Evolutionary conservation across 2,329 filamentous ascomycete species (phyloP).

Genomic region (Chalaropsis ovoidea): DNA sequence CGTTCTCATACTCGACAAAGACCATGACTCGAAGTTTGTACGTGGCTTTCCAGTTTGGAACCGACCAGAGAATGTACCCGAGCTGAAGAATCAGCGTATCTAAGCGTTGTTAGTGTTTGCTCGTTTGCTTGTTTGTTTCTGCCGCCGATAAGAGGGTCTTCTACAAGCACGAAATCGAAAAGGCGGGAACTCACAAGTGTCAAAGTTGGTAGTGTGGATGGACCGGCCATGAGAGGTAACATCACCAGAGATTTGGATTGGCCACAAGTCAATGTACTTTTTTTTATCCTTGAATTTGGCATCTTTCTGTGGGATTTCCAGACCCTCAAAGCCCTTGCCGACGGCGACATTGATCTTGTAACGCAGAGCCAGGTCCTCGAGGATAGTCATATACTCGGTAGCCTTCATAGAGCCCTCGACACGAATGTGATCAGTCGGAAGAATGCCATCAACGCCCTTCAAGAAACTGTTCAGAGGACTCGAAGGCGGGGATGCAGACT

Average conservation of each 20-base stretch:
- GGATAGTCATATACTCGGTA: conserved; percentile 66
- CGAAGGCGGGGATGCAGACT: background rate
- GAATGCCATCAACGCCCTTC: conserved; percentile 45
- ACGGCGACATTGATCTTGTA: conserved; percentile 77
- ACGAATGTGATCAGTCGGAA: conserved; percentile 61
- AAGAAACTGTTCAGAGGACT: conserved; percentile 46
- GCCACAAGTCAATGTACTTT: conserved; percentile 80
- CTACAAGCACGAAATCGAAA: background rate
- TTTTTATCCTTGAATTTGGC: conserved; percentile 49
- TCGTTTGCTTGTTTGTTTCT: background rate
- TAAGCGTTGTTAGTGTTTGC: conserved; percentile 29
- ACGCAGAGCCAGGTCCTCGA: conserved; percentile 69
- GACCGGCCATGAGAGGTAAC: conserved; percentile 56
- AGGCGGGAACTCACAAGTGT: conserved; percentile 58
- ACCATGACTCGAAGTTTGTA: conserved; percentile 69
- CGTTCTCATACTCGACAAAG: conserved; percentile 80
- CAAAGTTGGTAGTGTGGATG: conserved; percentile 77
- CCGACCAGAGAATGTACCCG: conserved; percentile 73
- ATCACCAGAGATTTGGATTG: conserved; percentile 86
- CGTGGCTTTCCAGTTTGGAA: conserved; percentile 65
- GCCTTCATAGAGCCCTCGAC: conserved; percentile 59
- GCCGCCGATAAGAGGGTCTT: no score
- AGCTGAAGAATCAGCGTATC: conserved; percentile 74
- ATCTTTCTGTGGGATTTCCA: conserved; percentile 59
- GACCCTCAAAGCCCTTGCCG: conserved; percentile 65